Percentiles rank a stretch among this genome's conserved stretches.
Conservation (phyloP, 768 basidiomycete species). For the Tylopilus plumbeoviolaceoides region DNA sequence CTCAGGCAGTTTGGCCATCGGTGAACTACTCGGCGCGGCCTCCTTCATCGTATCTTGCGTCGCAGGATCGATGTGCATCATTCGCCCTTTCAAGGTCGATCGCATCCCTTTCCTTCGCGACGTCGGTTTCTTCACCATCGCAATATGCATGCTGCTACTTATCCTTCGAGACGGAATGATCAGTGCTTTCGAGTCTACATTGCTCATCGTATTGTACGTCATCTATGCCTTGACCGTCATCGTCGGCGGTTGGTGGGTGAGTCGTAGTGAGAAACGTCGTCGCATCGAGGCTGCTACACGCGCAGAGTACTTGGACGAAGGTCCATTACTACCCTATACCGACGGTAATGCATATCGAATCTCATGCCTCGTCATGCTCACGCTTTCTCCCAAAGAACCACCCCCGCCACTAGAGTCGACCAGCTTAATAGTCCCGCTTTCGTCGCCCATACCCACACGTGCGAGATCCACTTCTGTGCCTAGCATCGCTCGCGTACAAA, state of each 20-base stretch:
- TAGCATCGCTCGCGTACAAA: conserved; percentile 35
- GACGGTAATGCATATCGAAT: conserved; percentile 54
- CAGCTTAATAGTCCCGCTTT: conserved; percentile 16
- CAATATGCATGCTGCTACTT: conserved; percentile 69
- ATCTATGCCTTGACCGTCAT: conserved; percentile 77
- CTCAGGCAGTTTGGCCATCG: conserved; percentile 88
- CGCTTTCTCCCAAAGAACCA: conserved; percentile 7
- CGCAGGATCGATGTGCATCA: conserved; percentile 96
- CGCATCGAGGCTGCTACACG: conserved; percentile 50
- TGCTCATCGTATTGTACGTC: conserved; percentile 70
- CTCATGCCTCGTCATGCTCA: conserved; percentile 1
- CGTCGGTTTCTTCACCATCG: conserved; percentile 88
- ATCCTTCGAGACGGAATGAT: conserved; percentile 79
- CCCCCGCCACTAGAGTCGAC: not conserved
- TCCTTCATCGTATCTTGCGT: conserved; percentile 96
- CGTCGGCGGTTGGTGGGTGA: conserved; percentile 72
- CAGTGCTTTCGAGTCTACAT: conserved; percentile 60
- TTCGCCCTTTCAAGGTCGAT: conserved; percentile 88
- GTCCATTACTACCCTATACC: conserved; percentile 46
- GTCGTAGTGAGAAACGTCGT: conserved; percentile 45
- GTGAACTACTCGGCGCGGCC: conserved; percentile 93
- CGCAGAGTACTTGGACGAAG: conserved; percentile 52
- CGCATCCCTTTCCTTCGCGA: conserved; percentile 84
- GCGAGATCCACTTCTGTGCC: conserved; percentile 38
- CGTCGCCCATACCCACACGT: conserved; percentile 34